Base-by-base conservation (phyloP, 2,329 filamentous ascomycete genomes). In the Huntiella omanensis region DNA sequence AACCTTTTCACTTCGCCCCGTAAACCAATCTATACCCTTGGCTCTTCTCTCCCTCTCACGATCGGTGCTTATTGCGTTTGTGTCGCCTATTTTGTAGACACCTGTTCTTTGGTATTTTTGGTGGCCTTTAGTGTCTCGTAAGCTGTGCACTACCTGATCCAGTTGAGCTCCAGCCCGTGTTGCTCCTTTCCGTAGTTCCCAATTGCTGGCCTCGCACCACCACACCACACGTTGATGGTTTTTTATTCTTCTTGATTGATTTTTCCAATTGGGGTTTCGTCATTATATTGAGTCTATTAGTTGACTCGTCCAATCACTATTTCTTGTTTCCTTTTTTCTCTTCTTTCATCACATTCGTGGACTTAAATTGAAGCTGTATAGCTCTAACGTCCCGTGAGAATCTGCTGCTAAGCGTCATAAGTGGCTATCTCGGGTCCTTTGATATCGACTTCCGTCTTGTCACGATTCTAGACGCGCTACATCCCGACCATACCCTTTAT, bases 271-370 rank as follows among this genome's bases (percentile, higher is more conserved):
- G 33, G 15, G 15, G 13, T 44, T 37, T 16, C 37, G 33, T 32
- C 33, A 19, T 32, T 13, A 40, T 44, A 40, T 48, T 49, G 33
- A 45, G 43, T 46, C 51, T 34, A 12, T 40, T 47, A 51, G 52
- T 47, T 44, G 50, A 51, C 50, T 45, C 49, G 50, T 51, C 48
- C 52, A 40, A 46, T 52, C 52, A 43, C 49, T 49, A 13, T 33
- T 33, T 39, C 46, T 50, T 49, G 45, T 40, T 44, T 43, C 36
- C 28, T 32, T 35, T 46, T 49, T 41, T 38, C 42, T 40, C 46
- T 48, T 44, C 22, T 44, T 44, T 49, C 47, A 36, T 33, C 42
- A 45, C 16, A 40, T 40, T 41, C 46, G 17, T 50, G 40, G 15
- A 44, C 22, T 15, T 19, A 33, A 33, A 17, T 19, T 40, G 10